Conservation (phyloP, 164 flowering plant species). For the Stephania cephalantha region DNA sequence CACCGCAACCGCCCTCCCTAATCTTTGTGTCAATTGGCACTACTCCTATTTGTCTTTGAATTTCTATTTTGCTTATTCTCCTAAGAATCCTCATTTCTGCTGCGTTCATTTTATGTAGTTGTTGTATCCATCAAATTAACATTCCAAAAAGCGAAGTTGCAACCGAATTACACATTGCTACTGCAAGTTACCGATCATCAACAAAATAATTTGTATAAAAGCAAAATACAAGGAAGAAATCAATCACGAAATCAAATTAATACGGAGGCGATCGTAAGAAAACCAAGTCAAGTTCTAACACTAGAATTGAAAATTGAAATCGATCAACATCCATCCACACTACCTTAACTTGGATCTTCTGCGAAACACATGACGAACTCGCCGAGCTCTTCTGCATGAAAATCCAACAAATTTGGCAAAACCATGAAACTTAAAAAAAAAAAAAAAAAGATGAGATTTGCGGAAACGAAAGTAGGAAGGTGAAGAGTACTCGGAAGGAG, state of each 20-base stretch:
- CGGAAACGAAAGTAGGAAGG: background rate
- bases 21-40: no score
- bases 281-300: no score
- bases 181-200: no score
- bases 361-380: background rate
- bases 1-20: no score
- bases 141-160: background rate
- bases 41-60: no score
- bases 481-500: background rate
- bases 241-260: no score
- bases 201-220: no score
- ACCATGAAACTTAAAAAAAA: background rate
- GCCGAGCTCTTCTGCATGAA: background rate
- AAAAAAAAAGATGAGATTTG: background rate
- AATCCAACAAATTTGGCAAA: background rate
- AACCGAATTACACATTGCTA: background rate
- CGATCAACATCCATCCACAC: background rate
- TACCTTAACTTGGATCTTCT: slow-evolving; percentile 7
- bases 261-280: no score
- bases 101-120: no score
- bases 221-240: no score
- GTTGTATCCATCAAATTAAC: background rate
- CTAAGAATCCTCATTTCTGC: no score
- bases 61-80: no score
- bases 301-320: background rate